phyloP scores from a whole-genome alignment of 2,329 filamentous ascomycete species.

The Fusarium torulosum region DNA sequence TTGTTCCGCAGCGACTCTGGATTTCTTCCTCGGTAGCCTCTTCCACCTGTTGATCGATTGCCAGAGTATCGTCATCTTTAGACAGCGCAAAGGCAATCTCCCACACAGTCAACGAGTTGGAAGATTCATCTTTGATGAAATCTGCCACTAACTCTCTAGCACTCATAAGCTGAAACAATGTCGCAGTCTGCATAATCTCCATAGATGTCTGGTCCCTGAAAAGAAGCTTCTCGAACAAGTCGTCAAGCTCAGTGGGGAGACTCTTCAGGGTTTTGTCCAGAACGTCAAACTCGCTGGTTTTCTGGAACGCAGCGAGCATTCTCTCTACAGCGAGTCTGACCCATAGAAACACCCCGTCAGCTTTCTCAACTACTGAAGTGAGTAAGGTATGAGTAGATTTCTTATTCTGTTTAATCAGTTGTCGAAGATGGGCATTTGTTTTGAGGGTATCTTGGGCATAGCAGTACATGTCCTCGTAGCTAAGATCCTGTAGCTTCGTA shows the following conservation, averaged over 20 bases:
- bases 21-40: conserved; percentile 8
- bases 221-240: conserved; percentile 13
- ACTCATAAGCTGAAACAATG: conserved; percentile 11
- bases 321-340: conserved; percentile 17
- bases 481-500: conserved; percentile 17
- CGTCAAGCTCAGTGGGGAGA: conserved; percentile 11
- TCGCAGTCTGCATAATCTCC: conserved; percentile 10
- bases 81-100: conserved; percentile 6
- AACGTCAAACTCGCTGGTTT: not conserved
- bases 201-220: conserved; percentile 3
- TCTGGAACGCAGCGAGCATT: conserved; percentile 7
- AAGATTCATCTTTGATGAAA: conserved; percentile 15
- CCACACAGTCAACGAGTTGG: conserved; percentile 19
- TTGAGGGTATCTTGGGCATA: conserved; percentile 15
- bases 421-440: not conserved
- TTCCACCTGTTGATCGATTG: not conserved
- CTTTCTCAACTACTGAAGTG: not conserved
- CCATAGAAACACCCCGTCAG: conserved; percentile 25
- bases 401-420: not conserved
- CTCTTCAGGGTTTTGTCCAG: not conserved
- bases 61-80: not conserved
- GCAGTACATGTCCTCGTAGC: conserved; percentile 16
- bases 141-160: conserved; percentile 8
- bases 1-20: not conserved
- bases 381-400: not conserved